phyloP scores from a whole-genome alignment of 345 rosid genomes.

The Salix arbutifolia region DNA sequence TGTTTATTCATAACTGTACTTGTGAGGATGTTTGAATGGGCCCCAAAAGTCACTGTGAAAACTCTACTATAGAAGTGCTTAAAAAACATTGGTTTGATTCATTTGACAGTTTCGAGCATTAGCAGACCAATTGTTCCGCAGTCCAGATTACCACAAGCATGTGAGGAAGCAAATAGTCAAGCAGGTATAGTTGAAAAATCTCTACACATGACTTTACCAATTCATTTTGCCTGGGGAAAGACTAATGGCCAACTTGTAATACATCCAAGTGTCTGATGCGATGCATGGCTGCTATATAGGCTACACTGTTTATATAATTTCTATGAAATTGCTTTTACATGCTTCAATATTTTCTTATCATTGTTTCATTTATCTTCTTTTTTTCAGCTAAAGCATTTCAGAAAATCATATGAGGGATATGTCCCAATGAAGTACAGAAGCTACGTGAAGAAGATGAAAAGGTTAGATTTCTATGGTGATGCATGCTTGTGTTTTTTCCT shows the following conservation, averaged over 20 bases:
- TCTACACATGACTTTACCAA: background rate
- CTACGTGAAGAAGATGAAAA: constrained; percentile 81
- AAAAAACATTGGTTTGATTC: background rate
- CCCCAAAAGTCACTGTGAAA: background rate
- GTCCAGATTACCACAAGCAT: constrained; percentile 75
- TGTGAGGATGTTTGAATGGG: background rate
- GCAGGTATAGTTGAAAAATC: constrained; percentile 50
- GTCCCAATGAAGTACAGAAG: constrained; percentile 86
- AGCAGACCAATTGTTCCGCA: constrained; percentile 86
- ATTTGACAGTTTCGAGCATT: constrained; percentile 76
- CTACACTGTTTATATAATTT: background rate
- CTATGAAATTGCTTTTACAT: background rate
- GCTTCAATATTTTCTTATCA: background rate
- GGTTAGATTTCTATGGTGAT: constrained; percentile 48
- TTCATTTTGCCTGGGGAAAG: background rate
- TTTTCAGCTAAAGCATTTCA: constrained; percentile 67
- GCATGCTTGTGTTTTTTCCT: constrained; percentile 21
- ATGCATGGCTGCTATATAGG: background rate
- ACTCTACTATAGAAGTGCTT: background rate
- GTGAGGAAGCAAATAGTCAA: constrained; percentile 73
- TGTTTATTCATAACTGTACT: background rate
- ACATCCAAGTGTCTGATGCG: background rate
- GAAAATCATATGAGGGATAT: constrained; percentile 68
- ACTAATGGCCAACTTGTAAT: background rate
- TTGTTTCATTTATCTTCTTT: constrained; percentile 1